Conservation (phyloP, 2,329 filamentous ascomycete genomes). For the Fusarium humuli region DNA sequence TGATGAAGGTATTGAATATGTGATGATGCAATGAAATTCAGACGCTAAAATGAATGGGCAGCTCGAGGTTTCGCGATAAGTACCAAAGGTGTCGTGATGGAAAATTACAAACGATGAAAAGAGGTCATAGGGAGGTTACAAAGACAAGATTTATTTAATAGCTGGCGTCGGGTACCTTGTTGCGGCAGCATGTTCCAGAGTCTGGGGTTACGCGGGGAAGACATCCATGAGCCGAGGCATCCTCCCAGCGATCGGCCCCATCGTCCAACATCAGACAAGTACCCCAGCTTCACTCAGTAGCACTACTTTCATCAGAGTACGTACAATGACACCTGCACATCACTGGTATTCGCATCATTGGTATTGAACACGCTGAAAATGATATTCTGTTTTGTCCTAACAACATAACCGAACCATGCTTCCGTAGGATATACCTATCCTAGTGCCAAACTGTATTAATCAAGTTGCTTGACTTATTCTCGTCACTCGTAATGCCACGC, state of each 20-base stretch:
- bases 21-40: background rate
- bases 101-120: background rate
- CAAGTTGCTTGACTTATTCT: constrained; percentile 25
- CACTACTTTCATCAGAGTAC: background rate
- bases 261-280: background rate
- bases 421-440: constrained; percentile 16
- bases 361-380: background rate
- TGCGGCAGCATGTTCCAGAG: constrained; percentile 6
- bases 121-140: background rate
- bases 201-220: constrained; percentile 42
- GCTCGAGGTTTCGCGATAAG: background rate
- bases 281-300: background rate
- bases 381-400: constrained; percentile 18
- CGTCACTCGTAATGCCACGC: constrained; percentile 16
- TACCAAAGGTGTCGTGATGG: background rate
- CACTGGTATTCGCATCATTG: background rate
- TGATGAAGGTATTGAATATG: constrained; percentile 54
- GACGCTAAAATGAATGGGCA: background rate
- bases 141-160: constrained; percentile 27
- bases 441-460: constrained; percentile 36
- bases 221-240: constrained; percentile 46
- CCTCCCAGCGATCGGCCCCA: constrained; percentile 32
- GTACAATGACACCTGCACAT: too few relatives aligned
- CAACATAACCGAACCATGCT: constrained; percentile 44
- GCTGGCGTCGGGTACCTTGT: constrained; percentile 29